phyloP scores from a whole-genome alignment of 805 yeast species.

The Saccharomycopsis guyanensis region DNA sequence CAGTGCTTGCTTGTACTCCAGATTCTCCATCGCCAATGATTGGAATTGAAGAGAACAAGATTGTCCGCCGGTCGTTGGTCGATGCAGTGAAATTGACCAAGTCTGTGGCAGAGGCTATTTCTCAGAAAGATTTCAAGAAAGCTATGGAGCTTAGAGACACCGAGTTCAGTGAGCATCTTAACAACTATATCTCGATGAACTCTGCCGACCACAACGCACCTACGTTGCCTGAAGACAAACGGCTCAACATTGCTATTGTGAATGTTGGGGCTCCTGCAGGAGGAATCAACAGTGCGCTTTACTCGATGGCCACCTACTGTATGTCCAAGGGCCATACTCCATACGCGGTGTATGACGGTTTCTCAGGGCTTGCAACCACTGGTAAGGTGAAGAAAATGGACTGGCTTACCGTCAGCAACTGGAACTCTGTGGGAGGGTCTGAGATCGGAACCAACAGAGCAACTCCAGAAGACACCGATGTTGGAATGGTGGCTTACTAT shows the following conservation, averaged over 20 bases:
- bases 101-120: conserved; percentile 65
- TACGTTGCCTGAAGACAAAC: conserved; percentile 42
- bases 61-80: conserved; percentile 58
- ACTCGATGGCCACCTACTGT: conserved; percentile 69
- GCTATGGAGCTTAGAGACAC: conserved; percentile 70
- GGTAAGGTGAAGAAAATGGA: conserved; percentile 51
- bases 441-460: conserved; percentile 76
- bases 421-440: conserved; percentile 73
- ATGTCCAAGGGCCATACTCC: conserved; percentile 68
- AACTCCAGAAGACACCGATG: conserved; percentile 56
- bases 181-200: conserved; percentile 57
- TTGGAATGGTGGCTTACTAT: conserved; percentile 65
- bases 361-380: conserved; percentile 58
- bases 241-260: conserved; percentile 59
- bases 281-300: conserved; percentile 70
- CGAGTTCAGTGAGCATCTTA: conserved; percentile 56
- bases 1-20: conserved; percentile 69
- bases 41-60: conserved; percentile 63
- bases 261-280: conserved; percentile 80
- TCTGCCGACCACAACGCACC: conserved; percentile 63
- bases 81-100: conserved; percentile 69
- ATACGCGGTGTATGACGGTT: conserved; percentile 68
- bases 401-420: conserved; percentile 66
- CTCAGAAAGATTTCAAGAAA: conserved; percentile 53
- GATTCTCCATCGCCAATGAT: conserved; percentile 76